Base-by-base conservation (phyloP, 106 monocot genomes). In the Apostasia shenzhenica region DNA sequence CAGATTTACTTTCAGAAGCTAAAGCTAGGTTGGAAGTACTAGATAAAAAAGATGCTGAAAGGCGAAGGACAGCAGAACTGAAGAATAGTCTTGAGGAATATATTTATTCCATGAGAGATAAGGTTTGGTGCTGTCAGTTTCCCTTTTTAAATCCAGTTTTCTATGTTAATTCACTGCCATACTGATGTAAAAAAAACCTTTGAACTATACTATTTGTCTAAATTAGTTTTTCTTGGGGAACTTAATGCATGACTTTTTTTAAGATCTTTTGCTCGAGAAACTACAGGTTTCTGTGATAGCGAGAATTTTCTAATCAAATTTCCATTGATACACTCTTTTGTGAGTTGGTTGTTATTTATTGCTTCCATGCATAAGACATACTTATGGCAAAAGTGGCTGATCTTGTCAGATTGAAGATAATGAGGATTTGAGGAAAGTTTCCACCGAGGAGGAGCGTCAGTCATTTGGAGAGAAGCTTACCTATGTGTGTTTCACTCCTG, bases 41-140 rank as follows among this genome's bases (percentile, higher is more conserved):
- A 56, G 81, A 93, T 70, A 85, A 80, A 56, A 99, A 88, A 74
- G 93, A 99, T 78, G 70, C 81, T 57, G 93, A 99, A 68, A 85
- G 83, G 57, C 82, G 85, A 80, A 81, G 55, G 80, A 99, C 99
- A 37, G 99, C 99, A 44, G 99, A 99, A 67, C 85, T 93, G 5
- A 99, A 93, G 70, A 99, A 99, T 76, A 90, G 72, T 65, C 78
- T 99, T n/a, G 99, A 99, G 69, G 93, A 50, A 67, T 99, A 99
- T 67, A 99, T 88, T 67, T 99, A 99, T 71, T 75, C 90, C 47
- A 99, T 85, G 59, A 85, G 78, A 75, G 99, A 90, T 70, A 99
- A 99, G 99, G 99, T 99, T 59, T 58, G 64, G 11, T 6, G 2
- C 10, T 39, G 54, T 57, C 14, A 10, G 5, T 76, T 43, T 38